Conservation (phyloP, 768 basidiomycete species). For the Pleurotus djamor region DNA sequence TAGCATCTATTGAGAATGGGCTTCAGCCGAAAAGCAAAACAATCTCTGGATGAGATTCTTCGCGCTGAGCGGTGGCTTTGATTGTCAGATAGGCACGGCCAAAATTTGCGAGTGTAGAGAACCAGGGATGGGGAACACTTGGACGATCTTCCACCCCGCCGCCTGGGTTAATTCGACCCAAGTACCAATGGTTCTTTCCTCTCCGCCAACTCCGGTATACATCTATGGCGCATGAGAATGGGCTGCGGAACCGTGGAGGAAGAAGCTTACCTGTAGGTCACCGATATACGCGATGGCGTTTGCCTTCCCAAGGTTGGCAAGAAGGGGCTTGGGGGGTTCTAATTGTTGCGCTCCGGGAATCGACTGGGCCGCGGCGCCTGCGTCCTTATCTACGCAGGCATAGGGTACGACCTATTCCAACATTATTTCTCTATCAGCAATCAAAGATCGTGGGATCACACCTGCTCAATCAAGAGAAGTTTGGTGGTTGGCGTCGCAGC, state of each 20-base stretch:
- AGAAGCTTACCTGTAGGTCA: constrained; percentile 20
- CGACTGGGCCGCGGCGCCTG: background rate
- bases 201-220: constrained; percentile 21
- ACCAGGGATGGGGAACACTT: constrained; percentile 1
- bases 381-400: constrained; percentile 12
- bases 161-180: constrained; percentile 18
- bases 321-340: constrained; percentile 19
- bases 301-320: constrained; percentile 22
- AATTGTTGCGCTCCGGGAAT: constrained; percentile 1
- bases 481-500: constrained; percentile 19
- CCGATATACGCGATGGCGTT: constrained; percentile 15
- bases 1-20: too few relatives aligned
- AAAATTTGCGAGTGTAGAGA: background rate
- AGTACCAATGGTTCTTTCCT: constrained; percentile 24
- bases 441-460: background rate
- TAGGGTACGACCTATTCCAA: constrained; percentile 10
- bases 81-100: background rate
- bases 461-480: constrained; percentile 21
- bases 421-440: background rate
- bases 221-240: constrained; percentile 16
- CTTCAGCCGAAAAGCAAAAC: too few relatives aligned
- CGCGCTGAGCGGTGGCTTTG: too few relatives aligned
- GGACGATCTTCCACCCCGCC: constrained; percentile 22
- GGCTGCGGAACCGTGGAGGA: background rate
- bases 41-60: too few relatives aligned